These are phyloP conservation scores for Carallia pectinifolia DNA, from an alignment of 345 rosid genomes.

Conservation along the genomic window DNA sequence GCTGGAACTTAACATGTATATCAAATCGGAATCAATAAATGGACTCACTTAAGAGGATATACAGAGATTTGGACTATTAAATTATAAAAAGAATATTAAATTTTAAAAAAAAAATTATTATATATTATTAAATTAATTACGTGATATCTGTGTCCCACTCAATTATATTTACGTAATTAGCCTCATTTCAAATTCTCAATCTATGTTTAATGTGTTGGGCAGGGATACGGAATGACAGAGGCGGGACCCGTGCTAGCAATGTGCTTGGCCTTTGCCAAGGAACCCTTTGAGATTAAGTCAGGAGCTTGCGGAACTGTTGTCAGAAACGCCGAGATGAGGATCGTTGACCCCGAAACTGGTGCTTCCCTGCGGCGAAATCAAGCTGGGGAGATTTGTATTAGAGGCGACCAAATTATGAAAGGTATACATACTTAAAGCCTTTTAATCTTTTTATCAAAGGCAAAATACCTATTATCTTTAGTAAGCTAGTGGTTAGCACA, in stretches of 20 bases:
- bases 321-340: conserved; percentile 88
- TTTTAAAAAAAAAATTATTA: no score
- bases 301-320: conserved; percentile 91
- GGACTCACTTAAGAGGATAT: no score
- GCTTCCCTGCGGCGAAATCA: conserved; percentile 53
- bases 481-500: no score
- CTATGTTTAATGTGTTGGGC: neutral
- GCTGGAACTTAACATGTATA: no score
- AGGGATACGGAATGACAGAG: conserved; percentile 98
- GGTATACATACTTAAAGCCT: conserved; percentile 34
- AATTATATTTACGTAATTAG: no score
- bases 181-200: no score
- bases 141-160: no score
- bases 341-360: conserved; percentile 66
- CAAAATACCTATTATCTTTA: neutral
- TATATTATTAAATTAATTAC: no score
- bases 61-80: no score
- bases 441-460: neutral
- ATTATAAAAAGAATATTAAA: no score
- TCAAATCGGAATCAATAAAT: no score
- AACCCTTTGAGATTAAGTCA: conserved; percentile 59
- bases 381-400: conserved; percentile 78
- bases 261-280: conserved; percentile 76
- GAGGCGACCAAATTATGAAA: conserved; percentile 87
- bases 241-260: conserved; percentile 83